phyloP scores from a whole-genome alignment of 176 grass and related monocot genomes.

The sorghum (Sorghum bicolor) region Sorghum_bicolor_NCBIv3 NC_012872.2:62028001-62028500 shows the following conservation, averaged over 20 bases:
- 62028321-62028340: background rate
- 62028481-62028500: background rate
- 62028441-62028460: background rate
- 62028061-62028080: background rate
- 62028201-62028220: background rate
- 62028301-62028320: background rate
- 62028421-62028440: background rate
- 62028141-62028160: background rate
- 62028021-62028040: too few relatives aligned
- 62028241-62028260: background rate
- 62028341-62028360: background rate
- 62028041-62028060: background rate
- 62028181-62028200: background rate
- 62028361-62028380: background rate
- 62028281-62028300: too few relatives aligned
- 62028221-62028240: background rate
- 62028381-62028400: background rate
- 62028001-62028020: too few relatives aligned
- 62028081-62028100: background rate
- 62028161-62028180: conserved; percentile 11
- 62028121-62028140: conserved; percentile 33
- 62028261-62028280: too few relatives aligned
- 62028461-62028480: conserved; percentile 19
- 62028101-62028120: background rate
- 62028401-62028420: background rate